phyloP scores from a whole-genome alignment of 2,329 filamentous ascomycete species.

The Penicillium sp. region DNA sequence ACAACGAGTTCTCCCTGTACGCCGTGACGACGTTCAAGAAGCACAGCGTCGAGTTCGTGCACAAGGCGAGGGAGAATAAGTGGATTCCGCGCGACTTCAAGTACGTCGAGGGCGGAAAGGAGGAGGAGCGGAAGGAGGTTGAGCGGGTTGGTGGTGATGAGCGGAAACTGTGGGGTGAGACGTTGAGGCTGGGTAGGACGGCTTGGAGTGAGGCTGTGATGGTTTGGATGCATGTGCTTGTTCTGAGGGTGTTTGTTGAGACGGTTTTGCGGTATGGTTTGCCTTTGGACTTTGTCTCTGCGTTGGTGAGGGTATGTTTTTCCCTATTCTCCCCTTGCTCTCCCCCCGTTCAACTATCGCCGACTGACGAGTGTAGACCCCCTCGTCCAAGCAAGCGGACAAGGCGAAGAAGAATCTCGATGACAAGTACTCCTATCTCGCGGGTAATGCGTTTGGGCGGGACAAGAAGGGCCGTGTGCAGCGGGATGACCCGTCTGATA shows the following conservation, averaged over 20 bases:
- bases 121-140: slow-evolving; percentile 86
- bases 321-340: neutral
- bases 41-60: slow-evolving; percentile 80
- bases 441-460: slow-evolving; percentile 88
- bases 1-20: slow-evolving; percentile 88
- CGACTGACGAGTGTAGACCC: slow-evolving; percentile 64
- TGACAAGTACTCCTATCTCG: slow-evolving; percentile 84
- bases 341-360: no score
- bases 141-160: slow-evolving; percentile 82
- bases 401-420: slow-evolving; percentile 80
- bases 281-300: slow-evolving; percentile 85
- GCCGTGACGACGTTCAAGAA: slow-evolving; percentile 95
- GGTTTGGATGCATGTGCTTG: slow-evolving; percentile 92
- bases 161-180: slow-evolving; percentile 90
- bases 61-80: slow-evolving; percentile 88
- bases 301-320: slow-evolving; percentile 74
- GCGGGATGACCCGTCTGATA: slow-evolving; percentile 88
- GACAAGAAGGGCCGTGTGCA: slow-evolving; percentile 92
- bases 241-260: slow-evolving; percentile 93
- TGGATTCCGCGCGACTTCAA: slow-evolving; percentile 96
- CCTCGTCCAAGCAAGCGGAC: slow-evolving; percentile 72
- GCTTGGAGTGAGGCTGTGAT: slow-evolving; percentile 95
- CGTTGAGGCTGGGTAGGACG: slow-evolving; percentile 81
- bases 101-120: slow-evolving; percentile 84
- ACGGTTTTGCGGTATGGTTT: slow-evolving; percentile 95